A percentile compares a stretch with the other conserved stretches of the same genome.
Evolutionary conservation across 202 grass and related monocot species (phyloP).

Genomic region (Musa balbisiana): DNA sequence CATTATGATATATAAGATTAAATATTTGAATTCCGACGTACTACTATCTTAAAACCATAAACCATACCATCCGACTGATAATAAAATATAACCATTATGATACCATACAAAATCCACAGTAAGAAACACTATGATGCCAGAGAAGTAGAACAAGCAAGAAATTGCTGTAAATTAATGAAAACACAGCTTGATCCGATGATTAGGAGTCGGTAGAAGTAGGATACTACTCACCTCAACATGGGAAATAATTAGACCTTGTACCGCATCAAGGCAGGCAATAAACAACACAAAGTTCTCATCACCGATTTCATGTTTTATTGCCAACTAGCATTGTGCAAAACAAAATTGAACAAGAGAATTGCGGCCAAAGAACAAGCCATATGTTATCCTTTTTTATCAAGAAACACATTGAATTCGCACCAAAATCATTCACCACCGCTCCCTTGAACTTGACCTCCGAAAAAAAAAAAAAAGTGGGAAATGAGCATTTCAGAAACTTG

Average conservation of each 20-base stretch:
- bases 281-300: not conserved
- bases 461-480: conserved; percentile 3
- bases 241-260: not conserved
- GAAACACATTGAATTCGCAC: conserved; percentile 18
- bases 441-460: conserved; percentile 39
- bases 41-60: too few relatives aligned
- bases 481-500: not conserved
- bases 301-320: not conserved
- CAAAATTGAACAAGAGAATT: not conserved
- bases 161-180: too few relatives aligned
- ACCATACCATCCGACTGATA: too few relatives aligned
- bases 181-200: too few relatives aligned
- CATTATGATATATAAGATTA: too few relatives aligned
- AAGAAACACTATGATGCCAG: too few relatives aligned
- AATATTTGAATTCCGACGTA: too few relatives aligned
- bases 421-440: conserved; percentile 40
- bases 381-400: not conserved
- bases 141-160: too few relatives aligned
- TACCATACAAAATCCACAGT: too few relatives aligned
- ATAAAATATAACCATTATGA: too few relatives aligned
- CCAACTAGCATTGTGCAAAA: not conserved
- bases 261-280: not conserved
- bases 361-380: too few relatives aligned
- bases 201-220: not conserved
- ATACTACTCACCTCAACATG: not conserved